phyloP scores from a whole-genome alignment of 2,329 filamentous ascomycete species.

The Samsoniella hepiali region DNA sequence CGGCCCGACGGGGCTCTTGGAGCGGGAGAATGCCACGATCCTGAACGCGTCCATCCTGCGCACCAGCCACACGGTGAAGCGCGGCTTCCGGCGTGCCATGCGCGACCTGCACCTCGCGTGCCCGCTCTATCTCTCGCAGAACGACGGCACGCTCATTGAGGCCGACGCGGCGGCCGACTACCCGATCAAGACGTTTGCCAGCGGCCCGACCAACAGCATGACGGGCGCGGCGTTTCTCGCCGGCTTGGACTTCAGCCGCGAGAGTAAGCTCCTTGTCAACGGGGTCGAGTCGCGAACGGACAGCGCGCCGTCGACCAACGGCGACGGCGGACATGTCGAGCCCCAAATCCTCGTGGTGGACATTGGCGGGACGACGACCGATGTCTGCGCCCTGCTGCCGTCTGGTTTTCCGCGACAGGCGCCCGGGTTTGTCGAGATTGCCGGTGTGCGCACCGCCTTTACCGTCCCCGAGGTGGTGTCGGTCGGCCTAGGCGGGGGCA shows the following conservation, averaged over 20 bases:
- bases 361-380: constrained; percentile 59
- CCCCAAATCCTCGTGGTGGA: constrained; percentile 50
- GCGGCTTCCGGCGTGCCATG: constrained; percentile 46
- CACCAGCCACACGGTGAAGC: constrained; percentile 45
- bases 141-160: constrained; percentile 51
- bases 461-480: constrained; percentile 54
- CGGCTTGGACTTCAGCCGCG: constrained; percentile 34
- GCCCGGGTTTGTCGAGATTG: constrained; percentile 55
- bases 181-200: constrained; percentile 52
- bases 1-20: constrained; percentile 42
- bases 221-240: constrained; percentile 53
- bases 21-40: constrained; percentile 53
- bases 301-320: neutral
- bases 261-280: too few species aligned
- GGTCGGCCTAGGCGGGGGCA: constrained; percentile 56
- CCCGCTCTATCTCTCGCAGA: constrained; percentile 49
- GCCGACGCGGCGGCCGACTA: constrained; percentile 45
- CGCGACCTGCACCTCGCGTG: constrained; percentile 39
- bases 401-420: constrained; percentile 60
- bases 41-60: constrained; percentile 51
- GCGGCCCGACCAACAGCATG: constrained; percentile 53
- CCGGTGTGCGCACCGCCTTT: constrained; percentile 58
- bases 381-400: constrained; percentile 55
- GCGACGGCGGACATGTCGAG: constrained; percentile 6
- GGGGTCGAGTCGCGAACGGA: too few species aligned